These are phyloP conservation scores for Lagenaria siceraria DNA, from an alignment of 306 rosid genomes.

Conservation along the genomic window DNA sequence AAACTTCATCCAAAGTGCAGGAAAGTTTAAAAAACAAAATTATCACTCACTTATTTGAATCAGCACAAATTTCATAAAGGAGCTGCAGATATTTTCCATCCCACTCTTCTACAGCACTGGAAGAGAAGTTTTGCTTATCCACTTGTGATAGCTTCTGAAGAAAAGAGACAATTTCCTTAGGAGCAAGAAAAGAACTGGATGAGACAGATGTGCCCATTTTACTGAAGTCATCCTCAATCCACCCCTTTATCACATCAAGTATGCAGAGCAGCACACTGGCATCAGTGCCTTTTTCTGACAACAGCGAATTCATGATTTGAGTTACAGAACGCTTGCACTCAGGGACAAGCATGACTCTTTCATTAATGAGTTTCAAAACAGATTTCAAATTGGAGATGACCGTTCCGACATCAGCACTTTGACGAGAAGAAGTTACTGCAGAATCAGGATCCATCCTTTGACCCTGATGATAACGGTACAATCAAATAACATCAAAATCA, in stretches of 20 bases:
- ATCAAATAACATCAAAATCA: too few species aligned
- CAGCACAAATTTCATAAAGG: conserved; percentile 76
- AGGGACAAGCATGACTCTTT: conserved; percentile 77
- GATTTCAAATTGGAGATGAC: conserved; percentile 80
- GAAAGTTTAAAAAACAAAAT: neutral
- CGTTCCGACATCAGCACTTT: conserved; percentile 70
- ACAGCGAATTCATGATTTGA: conserved; percentile 77
- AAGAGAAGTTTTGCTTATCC: conserved; percentile 68
- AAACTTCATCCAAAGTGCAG: conserved; percentile 11
- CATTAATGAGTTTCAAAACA: conserved; percentile 72
- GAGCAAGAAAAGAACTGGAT: conserved; percentile 55
- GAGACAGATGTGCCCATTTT: conserved; percentile 63
- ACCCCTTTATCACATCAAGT: conserved; percentile 91
- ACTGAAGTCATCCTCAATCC: conserved; percentile 80
- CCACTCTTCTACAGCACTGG: conserved; percentile 68
- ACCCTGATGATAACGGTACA: conserved; percentile 31
- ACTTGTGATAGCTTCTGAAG: conserved; percentile 93
- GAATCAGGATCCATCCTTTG: conserved; percentile 87
- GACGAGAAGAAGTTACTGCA: conserved; percentile 82
- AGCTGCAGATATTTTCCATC: conserved; percentile 83
- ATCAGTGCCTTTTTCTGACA: conserved; percentile 90
- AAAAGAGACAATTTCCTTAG: conserved; percentile 84
- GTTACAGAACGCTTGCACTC: conserved; percentile 78
- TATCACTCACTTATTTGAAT: conserved; percentile 66
- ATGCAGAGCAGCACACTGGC: conserved; percentile 90